These are phyloP conservation scores for Cyclocybe aegerita DNA, from an alignment of 768 basidiomycete species.

Conservation along the genomic window DNA sequence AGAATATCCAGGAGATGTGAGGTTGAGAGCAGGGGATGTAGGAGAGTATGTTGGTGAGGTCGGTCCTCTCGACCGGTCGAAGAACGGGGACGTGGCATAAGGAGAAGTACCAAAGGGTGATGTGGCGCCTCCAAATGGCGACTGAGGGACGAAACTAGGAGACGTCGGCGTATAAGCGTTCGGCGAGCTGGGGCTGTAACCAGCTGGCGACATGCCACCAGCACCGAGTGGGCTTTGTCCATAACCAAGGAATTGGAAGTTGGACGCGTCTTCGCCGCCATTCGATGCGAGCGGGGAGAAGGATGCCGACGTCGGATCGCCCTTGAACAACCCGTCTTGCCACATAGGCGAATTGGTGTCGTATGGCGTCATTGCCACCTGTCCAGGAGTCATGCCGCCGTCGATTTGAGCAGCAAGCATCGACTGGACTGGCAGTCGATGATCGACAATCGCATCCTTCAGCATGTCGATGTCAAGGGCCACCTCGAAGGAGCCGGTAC, in stretches of 20 bases:
- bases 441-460: constrained; percentile 97
- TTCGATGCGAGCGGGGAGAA: constrained; percentile 95
- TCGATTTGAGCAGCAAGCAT: constrained; percentile 79
- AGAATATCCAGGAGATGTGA: constrained; percentile 82
- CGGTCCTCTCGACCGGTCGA: constrained; percentile 54
- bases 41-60: constrained; percentile 89
- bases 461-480: constrained; percentile 97
- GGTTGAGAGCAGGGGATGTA: constrained; percentile 79
- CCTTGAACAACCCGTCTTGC: constrained; percentile 75
- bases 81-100: constrained; percentile 85
- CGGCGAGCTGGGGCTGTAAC: constrained; percentile 91
- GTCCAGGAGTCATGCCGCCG: constrained; percentile 88
- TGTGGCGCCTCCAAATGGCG: constrained; percentile 79
- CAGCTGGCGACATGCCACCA: constrained; percentile 87
- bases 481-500: constrained; percentile 95
- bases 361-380: constrained; percentile 96
- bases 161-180: constrained; percentile 89
- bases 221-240: constrained; percentile 86
- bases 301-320: constrained; percentile 80
- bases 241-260: constrained; percentile 71
- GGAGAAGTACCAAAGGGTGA: constrained; percentile 83
- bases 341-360: constrained; percentile 88
- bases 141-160: constrained; percentile 79
- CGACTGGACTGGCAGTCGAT: constrained; percentile 83
- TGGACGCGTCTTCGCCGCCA: constrained; percentile 79